These are phyloP conservation scores for Boletus coccyginus DNA, from an alignment of 768 basidiomycete genomes.

Conservation along the genomic window DNA sequence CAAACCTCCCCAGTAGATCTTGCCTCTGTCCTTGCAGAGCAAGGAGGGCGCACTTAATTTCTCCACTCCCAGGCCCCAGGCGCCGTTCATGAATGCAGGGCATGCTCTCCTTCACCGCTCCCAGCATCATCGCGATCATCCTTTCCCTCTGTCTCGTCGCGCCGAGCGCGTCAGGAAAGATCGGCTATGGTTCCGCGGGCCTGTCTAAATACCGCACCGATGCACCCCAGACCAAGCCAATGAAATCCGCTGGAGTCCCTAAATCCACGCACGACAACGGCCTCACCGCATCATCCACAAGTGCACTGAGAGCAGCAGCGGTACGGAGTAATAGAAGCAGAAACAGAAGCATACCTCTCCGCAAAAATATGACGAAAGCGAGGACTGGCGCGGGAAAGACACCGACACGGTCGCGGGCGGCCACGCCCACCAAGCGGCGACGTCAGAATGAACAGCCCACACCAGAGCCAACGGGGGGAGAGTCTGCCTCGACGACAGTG, in stretches of 20 bases:
- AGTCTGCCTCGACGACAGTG: slow-evolving; percentile 35
- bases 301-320: neutral
- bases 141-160: slow-evolving; percentile 6
- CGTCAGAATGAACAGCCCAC: slow-evolving; percentile 34
- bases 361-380: neutral
- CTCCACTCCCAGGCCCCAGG: neutral
- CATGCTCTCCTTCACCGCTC: slow-evolving; percentile 11
- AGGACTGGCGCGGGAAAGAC: neutral
- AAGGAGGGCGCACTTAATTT: neutral
- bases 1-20: neutral
- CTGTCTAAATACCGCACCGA: slow-evolving; percentile 4
- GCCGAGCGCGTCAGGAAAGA: slow-evolving; percentile 7
- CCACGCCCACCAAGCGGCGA: slow-evolving; percentile 16
- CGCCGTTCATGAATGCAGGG: neutral
- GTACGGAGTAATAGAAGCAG: neutral
- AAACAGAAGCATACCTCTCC: neutral
- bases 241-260: neutral
- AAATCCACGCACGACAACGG: neutral
- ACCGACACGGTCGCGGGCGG: neutral
- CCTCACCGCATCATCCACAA: slow-evolving; percentile 7
- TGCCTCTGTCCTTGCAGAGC: slow-evolving; percentile 14
- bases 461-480: slow-evolving; percentile 37
- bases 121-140: slow-evolving; percentile 15
- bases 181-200: neutral
- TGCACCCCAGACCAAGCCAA: neutral